Base-by-base conservation (phyloP, 1,139 yeast species). In the Suhomyces maxii region DNA sequence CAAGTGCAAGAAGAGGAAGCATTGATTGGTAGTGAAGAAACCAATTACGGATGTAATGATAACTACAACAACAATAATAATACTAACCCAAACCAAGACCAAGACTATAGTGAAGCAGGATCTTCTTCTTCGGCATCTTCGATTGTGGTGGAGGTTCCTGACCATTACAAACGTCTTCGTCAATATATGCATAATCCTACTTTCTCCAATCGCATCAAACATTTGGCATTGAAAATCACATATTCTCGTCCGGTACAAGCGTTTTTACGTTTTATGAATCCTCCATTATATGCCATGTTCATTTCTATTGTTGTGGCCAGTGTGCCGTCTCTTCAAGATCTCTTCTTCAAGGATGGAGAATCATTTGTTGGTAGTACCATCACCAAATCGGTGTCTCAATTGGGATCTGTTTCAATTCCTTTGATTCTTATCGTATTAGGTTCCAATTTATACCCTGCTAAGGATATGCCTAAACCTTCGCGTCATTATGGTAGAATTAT, bases 281-380 rank as follows among this genome's bases (percentile, higher is more conserved):
- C 98, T 9, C 99, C 99, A 8, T 73, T 93, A 52, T 93, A 90
- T 76, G 85, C 98, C 10, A 93, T 93, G 98, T 65, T 89, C 26
- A 67, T 85, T 1, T 84, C 97, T 8, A 83, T 93, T 14, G 52
- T 88, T 26, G 91, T 93, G 45, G 99, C 98, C 1, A 81, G 95
- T 0, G 74, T 89, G 13, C 89, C 95, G 3, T 70, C 76, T 2
- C 63, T 91, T 28, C 89, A 89, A 59, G 68, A 74, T 41, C 76
- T 79, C 46, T 79, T 91, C 53, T 91, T 86, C 65, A 81, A 79
- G 44, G 60, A 67, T 23, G 67, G 45, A n/a, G 39, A 51, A n/a
- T 44, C 48, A 8, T 90, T 93, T 60, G 64, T 89, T 28, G 84
- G 86, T 58, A 83, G 85, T 55, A 91, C 98, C 0, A 60, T 91